Evolutionary conservation across 305 asterid species (phyloP), one percentile per base, ranked within the genome.

Genomic region (Fraxinus nigra): DNA sequence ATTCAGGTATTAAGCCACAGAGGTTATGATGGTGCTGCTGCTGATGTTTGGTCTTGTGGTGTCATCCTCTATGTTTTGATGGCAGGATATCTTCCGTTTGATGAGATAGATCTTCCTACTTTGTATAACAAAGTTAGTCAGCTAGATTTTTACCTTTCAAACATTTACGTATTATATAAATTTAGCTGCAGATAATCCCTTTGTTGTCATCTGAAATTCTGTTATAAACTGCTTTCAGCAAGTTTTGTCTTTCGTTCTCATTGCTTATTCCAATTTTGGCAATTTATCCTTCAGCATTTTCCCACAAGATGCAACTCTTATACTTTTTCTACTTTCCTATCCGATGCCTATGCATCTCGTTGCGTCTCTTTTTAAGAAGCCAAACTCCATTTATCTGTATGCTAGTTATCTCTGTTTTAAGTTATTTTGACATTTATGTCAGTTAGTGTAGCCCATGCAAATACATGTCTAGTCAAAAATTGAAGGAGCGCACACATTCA

Each of bases 11-110:
- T 96, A 85, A 85, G 97, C 85, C 54, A 84, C 85, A 89, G 72
- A 61, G 98, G 99, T 80, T 96, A 96, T 87, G 98, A 96, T 84
- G 99, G 99, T 86, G 97, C 97, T 81, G 96, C 96, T 80, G 98
- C 99, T 86, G 99, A 94, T 90, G 82, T 96, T 61, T 94, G 98
- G 99, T 96, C 98, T 79, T 96, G 98, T 81, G 99, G 99, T 72
- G 95, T 96, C 84, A 93, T 96, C 82, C 95, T 96, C 24, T 96
- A 82, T 88, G 98, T 96, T 83, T 79, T 94, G 84, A 87, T 92
- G 95, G 93, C 98, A 69, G 99, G 98, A 54, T 91, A 90, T 87
- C 92, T 94, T 43, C 99, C 98, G 35, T 96, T 96, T 80, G 92
- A 93, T 2, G 98, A 91, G 89, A 81, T 85, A 72, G 91, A 94